Conservation (phyloP, 2,329 filamentous ascomycete species). For the Epichloe uncinata region DNA sequence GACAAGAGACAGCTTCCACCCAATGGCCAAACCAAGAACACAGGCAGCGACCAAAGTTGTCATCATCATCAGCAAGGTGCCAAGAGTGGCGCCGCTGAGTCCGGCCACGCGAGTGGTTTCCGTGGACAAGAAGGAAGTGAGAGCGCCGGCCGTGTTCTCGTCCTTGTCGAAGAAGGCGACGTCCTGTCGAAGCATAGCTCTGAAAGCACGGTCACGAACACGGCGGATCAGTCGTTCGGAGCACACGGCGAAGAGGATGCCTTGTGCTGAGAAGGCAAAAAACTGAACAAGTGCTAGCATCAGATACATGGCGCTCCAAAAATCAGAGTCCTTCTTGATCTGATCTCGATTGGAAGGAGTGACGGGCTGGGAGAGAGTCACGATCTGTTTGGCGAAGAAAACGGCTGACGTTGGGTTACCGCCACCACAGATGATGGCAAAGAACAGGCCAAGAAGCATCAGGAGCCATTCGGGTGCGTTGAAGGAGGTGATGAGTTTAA, state of each 20-base stretch:
- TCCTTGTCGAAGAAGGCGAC: constrained; percentile 84
- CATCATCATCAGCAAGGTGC: constrained; percentile 66
- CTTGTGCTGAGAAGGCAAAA: constrained; percentile 53
- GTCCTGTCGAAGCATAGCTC: constrained; percentile 81
- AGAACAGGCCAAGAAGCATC: constrained; percentile 62
- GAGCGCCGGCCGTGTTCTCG: constrained; percentile 75
- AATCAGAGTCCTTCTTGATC: constrained; percentile 59
- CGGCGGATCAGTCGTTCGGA: constrained; percentile 78
- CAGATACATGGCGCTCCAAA: constrained; percentile 82
- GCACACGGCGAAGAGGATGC: constrained; percentile 66
- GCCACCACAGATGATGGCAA: constrained; percentile 63
- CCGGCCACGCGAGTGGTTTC: constrained; percentile 83
- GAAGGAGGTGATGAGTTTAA: constrained; percentile 69
- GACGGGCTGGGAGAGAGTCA: constrained; percentile 45
- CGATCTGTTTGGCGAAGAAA: constrained; percentile 82
- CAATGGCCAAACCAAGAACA: constrained; percentile 56
- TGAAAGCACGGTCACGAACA: constrained; percentile 70
- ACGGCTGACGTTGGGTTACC: constrained; percentile 59
- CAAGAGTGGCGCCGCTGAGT: constrained; percentile 74
- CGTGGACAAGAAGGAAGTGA: constrained; percentile 80
- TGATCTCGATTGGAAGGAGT: constrained; percentile 35
- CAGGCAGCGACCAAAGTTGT: constrained; percentile 71
- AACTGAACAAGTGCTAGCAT: constrained; percentile 69
- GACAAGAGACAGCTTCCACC: constrained; percentile 80
- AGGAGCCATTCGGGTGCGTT: constrained; percentile 58